Evolutionary conservation across 768 basidiomycete species (phyloP), one percentile per base, ranked within the genome.

Genomic region (Butyriboletus loyo): DNA sequence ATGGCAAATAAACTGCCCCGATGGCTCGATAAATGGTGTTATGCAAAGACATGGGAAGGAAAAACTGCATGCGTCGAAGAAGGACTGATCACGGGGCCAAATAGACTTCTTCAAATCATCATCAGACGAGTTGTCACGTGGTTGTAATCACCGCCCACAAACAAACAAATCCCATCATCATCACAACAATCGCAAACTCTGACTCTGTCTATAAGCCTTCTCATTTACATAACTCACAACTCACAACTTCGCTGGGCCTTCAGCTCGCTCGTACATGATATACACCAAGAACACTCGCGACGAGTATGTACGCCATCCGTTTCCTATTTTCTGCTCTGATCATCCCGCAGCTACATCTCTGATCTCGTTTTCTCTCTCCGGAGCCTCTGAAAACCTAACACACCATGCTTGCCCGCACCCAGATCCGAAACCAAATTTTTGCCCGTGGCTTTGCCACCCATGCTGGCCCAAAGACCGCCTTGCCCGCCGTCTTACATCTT

Each of bases 201-300:
- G 55, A 45, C 11, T 17, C n/a, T 15, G 10, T 13, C 1, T 55
- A 62, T 58, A 56, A 59, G 54, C 40, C 21, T n/a, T 50, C 24
- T n/a, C n/a, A 32, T 31, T 0, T n/a, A 14, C 31, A 2, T 21
- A 17, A 27, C 22, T 54, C 36, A 8, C 11, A 9, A 17, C 27
- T 14, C 32, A 40, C 51, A 35, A 14, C 0, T 7, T 57, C 21
- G 2, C 38, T 38, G 56, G 67, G 67, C 63, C 32, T 49, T 19
- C 38, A 54, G 69, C 70, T 70, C 56, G 69, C 70, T 70, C 56
- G 77, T 80, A 72, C 77, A 92, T 92, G 89, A 78, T 82, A 74
- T 92, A 86, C 82, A 88, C 87, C 64, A 81, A 87, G 70, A 84
- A 81, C 78, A 92, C 89, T 70, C 83, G 89, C 65, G 89, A 92